Base-by-base conservation (phyloP, 371 early-diverging fungal species). In the Mortierella polycephala region DNA sequence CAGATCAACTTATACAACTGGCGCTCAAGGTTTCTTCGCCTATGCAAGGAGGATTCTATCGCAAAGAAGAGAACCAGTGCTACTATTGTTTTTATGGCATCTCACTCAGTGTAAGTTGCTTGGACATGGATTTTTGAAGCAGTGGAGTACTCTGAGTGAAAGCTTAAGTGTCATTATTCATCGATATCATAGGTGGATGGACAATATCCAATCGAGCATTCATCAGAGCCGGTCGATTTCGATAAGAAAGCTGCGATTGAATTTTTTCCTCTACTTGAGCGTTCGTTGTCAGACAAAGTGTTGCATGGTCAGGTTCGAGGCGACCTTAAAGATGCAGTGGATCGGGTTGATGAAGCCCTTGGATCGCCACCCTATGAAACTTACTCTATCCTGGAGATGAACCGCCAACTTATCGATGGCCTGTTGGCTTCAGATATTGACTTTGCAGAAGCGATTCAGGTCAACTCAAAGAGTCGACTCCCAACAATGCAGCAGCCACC, bases 81-180 rank as follows among this genome's bases (percentile, higher is more conserved):
- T 91, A 90, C 64, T 87, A 88, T 62, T 93, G 93, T 57, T 73
- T 91, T 6, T 91, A 91, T 62, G 89, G 89, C 20, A 83, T 90
- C 4, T 82, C 83, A 55, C 71, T 89, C 23, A 84, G 85, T 40
- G 89, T 90, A 80, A 68, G 86, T 52, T 37, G 0, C 12, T 18
- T 8, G 1, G 14, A 21, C 41, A 10, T 30, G 57, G n/a, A 49
- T 61, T 51, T 16, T 11, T 30, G 30, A 30, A 30, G 30, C 30
- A 30, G 4, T 30, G 30, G 30, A 30, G 30, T 4, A 30, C 4
- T 30, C 37, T 37, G 12, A 16, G 1, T 20, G 16, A 50, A 61
- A 51, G 0, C 11, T 47, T 52, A 30, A 30, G 23, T n/a, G 14
- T 37, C n/a, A 49, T n/a, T 16, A 1, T 20, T 37, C 18, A 23